Evolutionary conservation across 2,329 filamentous ascomycete genomes (phyloP).

Genomic region (Diaporthe citriasiana): DNA sequence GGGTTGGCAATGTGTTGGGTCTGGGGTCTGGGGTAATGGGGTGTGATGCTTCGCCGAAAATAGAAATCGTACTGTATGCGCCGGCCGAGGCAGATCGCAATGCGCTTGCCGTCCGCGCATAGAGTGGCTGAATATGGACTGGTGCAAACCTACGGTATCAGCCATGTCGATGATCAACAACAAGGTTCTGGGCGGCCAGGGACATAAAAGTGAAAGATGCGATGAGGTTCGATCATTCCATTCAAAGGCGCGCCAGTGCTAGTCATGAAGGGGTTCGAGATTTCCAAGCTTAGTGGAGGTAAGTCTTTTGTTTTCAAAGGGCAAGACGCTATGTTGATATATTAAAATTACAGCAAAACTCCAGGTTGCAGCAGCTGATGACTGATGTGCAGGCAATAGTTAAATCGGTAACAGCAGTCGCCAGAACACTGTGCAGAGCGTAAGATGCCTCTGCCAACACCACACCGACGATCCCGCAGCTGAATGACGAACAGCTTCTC

Average conservation of each 20-base stretch:
- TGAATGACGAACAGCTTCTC: neutral
- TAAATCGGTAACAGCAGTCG: neutral
- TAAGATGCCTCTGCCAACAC: neutral
- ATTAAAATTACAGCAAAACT: neutral
- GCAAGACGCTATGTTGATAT: no score
- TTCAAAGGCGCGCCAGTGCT: neutral
- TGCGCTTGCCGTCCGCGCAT: neutral
- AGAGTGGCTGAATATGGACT: neutral
- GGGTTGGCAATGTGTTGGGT: slow-evolving; percentile 1
- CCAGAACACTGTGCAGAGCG: slow-evolving; percentile 7
- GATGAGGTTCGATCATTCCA: neutral
- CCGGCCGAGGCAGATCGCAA: neutral
- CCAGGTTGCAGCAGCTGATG: neutral
- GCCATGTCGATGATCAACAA: neutral
- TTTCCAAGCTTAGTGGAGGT: slow-evolving; percentile 1
- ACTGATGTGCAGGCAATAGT: neutral
- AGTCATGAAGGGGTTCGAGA: neutral
- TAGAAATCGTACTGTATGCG: slow-evolving; percentile 14
- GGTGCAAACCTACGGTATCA: neutral
- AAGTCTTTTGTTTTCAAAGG: neutral
- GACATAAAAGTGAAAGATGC: neutral
- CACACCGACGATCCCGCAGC: neutral
- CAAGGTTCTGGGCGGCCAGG: neutral
- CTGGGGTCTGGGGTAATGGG: neutral
- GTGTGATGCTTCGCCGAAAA: neutral